phyloP scores from a whole-genome alignment of 495 filamentous ascomycete genomes.

The Annulohypoxylon stygium region DNA sequence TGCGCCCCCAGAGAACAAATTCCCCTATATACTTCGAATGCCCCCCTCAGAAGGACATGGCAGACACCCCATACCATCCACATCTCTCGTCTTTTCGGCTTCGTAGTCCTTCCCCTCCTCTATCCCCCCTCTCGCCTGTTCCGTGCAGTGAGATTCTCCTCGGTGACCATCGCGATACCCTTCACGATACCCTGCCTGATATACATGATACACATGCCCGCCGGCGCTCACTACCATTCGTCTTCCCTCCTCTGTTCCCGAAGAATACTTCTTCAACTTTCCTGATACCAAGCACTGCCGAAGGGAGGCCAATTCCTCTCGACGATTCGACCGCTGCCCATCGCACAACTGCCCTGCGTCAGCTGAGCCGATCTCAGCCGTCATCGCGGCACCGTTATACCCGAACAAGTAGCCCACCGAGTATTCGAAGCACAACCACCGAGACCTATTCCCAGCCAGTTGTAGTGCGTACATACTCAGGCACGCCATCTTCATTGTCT shows the following conservation, averaged over 20 bases:
- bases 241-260: slow-evolving; percentile 56
- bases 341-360: slow-evolving; percentile 58
- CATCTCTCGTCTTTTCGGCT: slow-evolving; percentile 17
- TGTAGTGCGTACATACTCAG: slow-evolving; percentile 68
- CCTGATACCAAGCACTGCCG: slow-evolving; percentile 59
- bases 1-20: slow-evolving; percentile 11
- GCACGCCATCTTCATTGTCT: slow-evolving; percentile 47
- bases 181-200: slow-evolving; percentile 5
- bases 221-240: slow-evolving; percentile 51
- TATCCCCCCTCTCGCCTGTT: background rate
- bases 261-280: slow-evolving; percentile 58
- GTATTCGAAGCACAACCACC: slow-evolving; percentile 59
- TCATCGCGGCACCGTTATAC: slow-evolving; percentile 58
- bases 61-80: slow-evolving; percentile 27
- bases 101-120: slow-evolving; percentile 27
- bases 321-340: slow-evolving; percentile 56
- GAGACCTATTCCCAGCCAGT: slow-evolving; percentile 68
- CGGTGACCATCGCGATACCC: slow-evolving; percentile 8
- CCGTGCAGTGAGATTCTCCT: background rate
- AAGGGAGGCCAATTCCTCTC: slow-evolving; percentile 61
- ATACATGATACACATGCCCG: slow-evolving; percentile 20
- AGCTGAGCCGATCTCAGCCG: slow-evolving; percentile 61
- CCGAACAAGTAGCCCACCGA: slow-evolving; percentile 48
- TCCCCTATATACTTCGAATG: slow-evolving; percentile 22
- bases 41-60: slow-evolving; percentile 34